Base-by-base conservation (phyloP, 1,139 yeast genomes). In the Yamadazyma membranifaciens region DNA sequence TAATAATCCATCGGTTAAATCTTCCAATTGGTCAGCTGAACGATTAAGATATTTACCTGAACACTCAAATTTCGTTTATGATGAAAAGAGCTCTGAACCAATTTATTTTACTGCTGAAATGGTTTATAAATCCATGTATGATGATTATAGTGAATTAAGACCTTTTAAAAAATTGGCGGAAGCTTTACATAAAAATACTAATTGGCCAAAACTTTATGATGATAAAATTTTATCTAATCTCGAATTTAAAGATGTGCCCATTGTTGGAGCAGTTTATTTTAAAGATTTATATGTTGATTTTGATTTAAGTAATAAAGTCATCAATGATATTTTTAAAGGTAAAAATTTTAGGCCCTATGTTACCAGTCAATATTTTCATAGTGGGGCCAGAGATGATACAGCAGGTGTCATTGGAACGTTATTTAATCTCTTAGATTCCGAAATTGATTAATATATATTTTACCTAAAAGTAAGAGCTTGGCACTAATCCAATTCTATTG, bases 31-130 rank as follows among this genome's bases (percentile, higher is more conserved):
- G 83, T 58, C 76, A 14, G 81, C 81, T 2, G 70, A 73, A 24
- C 57, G 76, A 38, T 50, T 66, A 29, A 59, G 77, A 37, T 52
- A 56, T 27, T 38, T 42, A 2, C 51, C 59, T 2, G 65, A 56
- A 5, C 59, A 67, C 45, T 49, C 48, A 13, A 41, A 48, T 11
- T 69, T 59, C 47, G 63, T 62, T 1, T 59, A 48, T 40, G 42
- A 47, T 6, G 41, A 39, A 16, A 45, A 44, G 4, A 35, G 33
- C 0, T 33, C 42, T 9, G 54, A 44, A 1, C 62, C 67, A 3
- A 60, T 73, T n/a, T 72, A 56, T 45, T 78, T 79, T 54, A 76
- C 81, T 1, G 80, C 83, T 6, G 83, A 79, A 50, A 77, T 78
- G 80, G 79, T 78, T 31, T 75, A 59, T 54, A 64, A 67, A 43